Conservation (phyloP, 1,139 yeast genomes). For the Hyphopichia khmerensis region DNA sequence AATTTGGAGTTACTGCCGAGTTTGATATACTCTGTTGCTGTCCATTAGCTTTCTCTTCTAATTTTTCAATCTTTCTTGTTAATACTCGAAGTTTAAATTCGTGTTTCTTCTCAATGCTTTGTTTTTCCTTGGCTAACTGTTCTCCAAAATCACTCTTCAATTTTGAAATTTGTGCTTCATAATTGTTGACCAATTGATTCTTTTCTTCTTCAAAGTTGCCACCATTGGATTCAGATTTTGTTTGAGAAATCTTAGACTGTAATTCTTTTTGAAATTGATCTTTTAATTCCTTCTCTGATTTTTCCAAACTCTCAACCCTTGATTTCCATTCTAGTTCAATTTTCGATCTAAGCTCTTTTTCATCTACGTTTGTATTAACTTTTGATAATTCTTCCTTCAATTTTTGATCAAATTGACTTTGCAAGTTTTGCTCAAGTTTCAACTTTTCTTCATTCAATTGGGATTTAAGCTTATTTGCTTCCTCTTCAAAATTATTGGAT, state of each 20-base stretch:
- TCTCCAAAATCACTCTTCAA: conserved; percentile 28
- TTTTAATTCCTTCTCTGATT: conserved; percentile 17
- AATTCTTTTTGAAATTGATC: conserved; percentile 14
- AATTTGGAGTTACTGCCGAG: not conserved
- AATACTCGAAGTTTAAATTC: conserved; percentile 44
- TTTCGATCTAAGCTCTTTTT: conserved; percentile 10
- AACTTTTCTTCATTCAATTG: conserved; percentile 10
- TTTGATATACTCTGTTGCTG: not conserved
- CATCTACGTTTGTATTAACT: conserved; percentile 2
- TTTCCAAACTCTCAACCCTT: conserved; percentile 18
- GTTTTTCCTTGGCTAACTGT: conserved; percentile 32
- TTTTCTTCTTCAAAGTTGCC: conserved; percentile 6
- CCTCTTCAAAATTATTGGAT: conserved; percentile 13
- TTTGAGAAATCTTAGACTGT: conserved; percentile 8
- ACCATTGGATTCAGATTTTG: conserved; percentile 6
- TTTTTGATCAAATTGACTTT: conserved; percentile 11
- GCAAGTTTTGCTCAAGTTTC: conserved; percentile 10
- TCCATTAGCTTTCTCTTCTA: conserved; percentile 19
- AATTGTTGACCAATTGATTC: conserved; percentile 12
- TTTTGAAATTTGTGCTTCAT: conserved; percentile 21
- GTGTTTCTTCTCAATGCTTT: conserved; percentile 37
- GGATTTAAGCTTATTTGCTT: conserved; percentile 9
- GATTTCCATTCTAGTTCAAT: conserved; percentile 13
- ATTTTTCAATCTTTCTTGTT: conserved; percentile 41
- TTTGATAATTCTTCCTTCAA: conserved; percentile 14